These are phyloP conservation scores for Artemisia argyi DNA, from an alignment of 129 eudicot species.

Conservation along the genomic window DNA sequence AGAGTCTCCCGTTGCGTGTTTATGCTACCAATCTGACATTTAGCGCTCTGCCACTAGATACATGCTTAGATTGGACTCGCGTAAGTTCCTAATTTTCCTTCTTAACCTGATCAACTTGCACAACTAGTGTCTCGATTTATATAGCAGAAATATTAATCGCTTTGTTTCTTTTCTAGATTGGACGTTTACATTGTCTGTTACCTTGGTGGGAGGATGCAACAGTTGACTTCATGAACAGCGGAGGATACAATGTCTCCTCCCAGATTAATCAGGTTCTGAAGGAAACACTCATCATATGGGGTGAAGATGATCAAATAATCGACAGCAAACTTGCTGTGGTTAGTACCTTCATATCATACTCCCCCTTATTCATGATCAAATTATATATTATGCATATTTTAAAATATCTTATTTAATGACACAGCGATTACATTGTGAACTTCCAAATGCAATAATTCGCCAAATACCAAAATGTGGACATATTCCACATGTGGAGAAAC, in stretches of 20 bases:
- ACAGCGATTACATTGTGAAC: constrained; percentile 79
- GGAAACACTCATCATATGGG: constrained; percentile 84
- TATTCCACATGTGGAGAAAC: constrained; percentile 91
- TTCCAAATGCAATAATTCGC: constrained; percentile 72
- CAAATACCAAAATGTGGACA: constrained; percentile 89
- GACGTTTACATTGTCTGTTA: constrained; percentile 80
- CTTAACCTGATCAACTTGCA: background rate
- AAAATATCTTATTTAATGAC: background rate
- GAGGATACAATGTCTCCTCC: constrained; percentile 75
- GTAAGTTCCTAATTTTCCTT: constrained; percentile 43
- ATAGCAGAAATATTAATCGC: background rate
- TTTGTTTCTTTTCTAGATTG: constrained; percentile 46
- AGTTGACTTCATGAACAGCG: constrained; percentile 82
- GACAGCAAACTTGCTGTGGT: constrained; percentile 83
- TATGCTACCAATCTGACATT: constrained; percentile 65
- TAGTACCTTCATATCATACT: constrained; percentile 23
- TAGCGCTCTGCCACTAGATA: constrained; percentile 49
- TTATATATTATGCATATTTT: background rate
- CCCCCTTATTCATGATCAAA: background rate
- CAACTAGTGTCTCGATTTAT: background rate
- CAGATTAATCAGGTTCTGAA: constrained; percentile 66
- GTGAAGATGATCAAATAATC: constrained; percentile 82
- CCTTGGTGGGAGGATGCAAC: constrained; percentile 99
- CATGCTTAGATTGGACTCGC: constrained; percentile 73
- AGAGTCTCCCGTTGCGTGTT: constrained; percentile 77